Percentiles rank a stretch among this genome's conserved stretches.
These are phyloP conservation scores for Giardia muris DNA, from an alignment of 208 protist species.

Conservation along the genomic window DNA sequence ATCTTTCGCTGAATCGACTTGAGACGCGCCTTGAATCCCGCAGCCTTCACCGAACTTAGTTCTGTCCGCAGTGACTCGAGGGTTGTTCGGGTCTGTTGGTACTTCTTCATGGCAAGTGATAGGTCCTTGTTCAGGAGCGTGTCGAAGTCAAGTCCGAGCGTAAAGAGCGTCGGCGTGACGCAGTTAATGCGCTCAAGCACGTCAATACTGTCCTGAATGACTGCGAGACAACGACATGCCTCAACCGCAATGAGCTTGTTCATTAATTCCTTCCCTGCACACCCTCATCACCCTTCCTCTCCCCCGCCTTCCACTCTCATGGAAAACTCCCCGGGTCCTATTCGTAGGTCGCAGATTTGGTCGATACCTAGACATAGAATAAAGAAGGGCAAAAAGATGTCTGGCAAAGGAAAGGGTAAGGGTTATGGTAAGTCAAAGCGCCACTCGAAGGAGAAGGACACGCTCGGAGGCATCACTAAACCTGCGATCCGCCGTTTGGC, in stretches of 20 bases:
- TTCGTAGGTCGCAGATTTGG: constrained; percentile 1
- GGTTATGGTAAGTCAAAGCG: constrained; percentile 21
- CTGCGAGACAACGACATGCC: not conserved
- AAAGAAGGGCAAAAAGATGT: not conserved
- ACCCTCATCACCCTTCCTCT: too few relatives aligned
- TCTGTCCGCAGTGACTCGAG: not conserved
- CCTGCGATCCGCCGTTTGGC: constrained; percentile 63
- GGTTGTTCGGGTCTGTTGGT: not conserved
- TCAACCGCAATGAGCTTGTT: not conserved
- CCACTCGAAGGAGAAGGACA: constrained; percentile 18
- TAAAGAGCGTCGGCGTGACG: not conserved
- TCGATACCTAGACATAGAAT: not conserved
- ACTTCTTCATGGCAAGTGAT: not conserved
- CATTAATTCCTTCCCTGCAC: too few relatives aligned
- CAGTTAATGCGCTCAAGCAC: not conserved
- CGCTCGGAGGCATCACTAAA: not conserved
- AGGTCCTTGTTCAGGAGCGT: not conserved
- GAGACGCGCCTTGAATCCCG: not conserved
- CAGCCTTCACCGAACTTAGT: not conserved
- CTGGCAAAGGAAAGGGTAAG: constrained; percentile 29
- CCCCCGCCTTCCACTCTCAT: too few relatives aligned
- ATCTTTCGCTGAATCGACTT: constrained; percentile 6
- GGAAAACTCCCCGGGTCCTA: too few relatives aligned
- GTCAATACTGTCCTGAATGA: not conserved
- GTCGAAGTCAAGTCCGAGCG: not conserved